Conservation (phyloP, 352 stramenopile genomes). For the Phytopythium sindhum region DNA sequence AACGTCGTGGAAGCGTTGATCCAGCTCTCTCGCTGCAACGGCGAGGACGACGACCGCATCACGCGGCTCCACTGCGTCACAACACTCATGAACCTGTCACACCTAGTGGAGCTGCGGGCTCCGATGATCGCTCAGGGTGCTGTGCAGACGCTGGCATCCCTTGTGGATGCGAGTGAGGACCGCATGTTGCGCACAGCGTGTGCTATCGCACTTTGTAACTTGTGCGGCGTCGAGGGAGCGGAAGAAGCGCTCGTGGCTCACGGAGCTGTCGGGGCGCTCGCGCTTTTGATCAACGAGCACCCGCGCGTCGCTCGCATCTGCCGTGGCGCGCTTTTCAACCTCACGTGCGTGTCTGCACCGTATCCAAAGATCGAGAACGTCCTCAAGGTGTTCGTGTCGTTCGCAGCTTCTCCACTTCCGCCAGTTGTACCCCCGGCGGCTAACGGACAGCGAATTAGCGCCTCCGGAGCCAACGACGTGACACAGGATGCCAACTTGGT, state of each 20-base stretch:
- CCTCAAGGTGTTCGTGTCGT: constrained; percentile 66
- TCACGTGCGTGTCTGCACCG: constrained; percentile 82
- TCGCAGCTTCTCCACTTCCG: constrained; percentile 42
- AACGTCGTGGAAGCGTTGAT: constrained; percentile 86
- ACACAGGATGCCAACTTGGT: constrained; percentile 42
- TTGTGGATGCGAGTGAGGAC: constrained; percentile 67
- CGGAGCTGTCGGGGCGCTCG: constrained; percentile 74
- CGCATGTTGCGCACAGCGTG: constrained; percentile 69
- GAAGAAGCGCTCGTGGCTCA: constrained; percentile 81
- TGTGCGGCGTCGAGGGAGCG: constrained; percentile 76
- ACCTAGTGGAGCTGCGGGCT: constrained; percentile 54
- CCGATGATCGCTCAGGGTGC: constrained; percentile 69
- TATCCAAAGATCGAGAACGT: constrained; percentile 88
- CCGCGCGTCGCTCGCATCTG: constrained; percentile 64
- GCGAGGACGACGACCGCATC: constrained; percentile 50
- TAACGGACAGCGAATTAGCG: constrained; percentile 11
- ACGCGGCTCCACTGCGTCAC: constrained; percentile 78
- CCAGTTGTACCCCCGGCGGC: constrained; percentile 7
- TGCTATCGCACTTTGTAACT: constrained; percentile 82
- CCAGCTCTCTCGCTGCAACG: constrained; percentile 35
- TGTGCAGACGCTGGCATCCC: constrained; percentile 69
- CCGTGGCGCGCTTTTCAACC: constrained; percentile 81
- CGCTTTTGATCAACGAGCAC: constrained; percentile 78
- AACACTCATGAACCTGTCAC: constrained; percentile 82
- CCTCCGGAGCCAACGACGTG: constrained; percentile 6